These are phyloP conservation scores for Paramecium octaurelia DNA, from an alignment of 73 alveolate species.

Conservation along the genomic window DNA sequence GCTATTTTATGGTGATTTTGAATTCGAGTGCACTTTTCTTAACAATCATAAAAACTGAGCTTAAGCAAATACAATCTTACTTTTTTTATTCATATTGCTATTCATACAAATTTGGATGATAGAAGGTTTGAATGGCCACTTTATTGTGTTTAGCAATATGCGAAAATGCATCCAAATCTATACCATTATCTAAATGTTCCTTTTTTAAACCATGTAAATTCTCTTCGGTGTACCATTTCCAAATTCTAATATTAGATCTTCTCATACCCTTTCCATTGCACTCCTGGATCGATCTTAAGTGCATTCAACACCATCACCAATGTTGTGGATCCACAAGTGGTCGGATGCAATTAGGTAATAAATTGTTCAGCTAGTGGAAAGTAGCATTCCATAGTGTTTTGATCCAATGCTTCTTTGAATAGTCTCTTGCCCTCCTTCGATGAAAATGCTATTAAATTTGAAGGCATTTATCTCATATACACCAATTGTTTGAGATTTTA, in stretches of 20 bases:
- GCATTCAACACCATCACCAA: conserved; percentile 73
- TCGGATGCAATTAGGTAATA: conserved; percentile 70
- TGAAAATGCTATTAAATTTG: conserved; percentile 61
- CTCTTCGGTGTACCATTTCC: conserved; percentile 75
- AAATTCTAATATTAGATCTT: background rate
- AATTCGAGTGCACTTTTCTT: conserved; percentile 12
- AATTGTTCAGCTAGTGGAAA: conserved; percentile 73
- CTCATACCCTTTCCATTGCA: conserved; percentile 67
- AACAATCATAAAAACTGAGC: conserved; percentile 44
- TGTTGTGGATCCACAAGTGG: conserved; percentile 73
- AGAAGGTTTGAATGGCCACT: conserved; percentile 59
- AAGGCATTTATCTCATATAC: conserved; percentile 54
- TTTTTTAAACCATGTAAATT: conserved; percentile 52
- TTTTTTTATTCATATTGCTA: background rate
- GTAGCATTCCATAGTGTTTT: conserved; percentile 71
- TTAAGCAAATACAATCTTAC: background rate
- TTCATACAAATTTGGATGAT: conserved; percentile 47
- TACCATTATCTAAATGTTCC: conserved; percentile 50
- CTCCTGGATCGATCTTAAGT: conserved; percentile 70
- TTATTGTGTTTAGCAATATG: conserved; percentile 63
- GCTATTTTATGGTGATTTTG: background rate
- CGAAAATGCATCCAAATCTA: conserved; percentile 59
- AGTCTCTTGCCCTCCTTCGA: conserved; percentile 62
- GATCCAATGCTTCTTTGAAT: conserved; percentile 66
- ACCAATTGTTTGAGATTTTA: background rate